Evolutionary conservation across 2,329 filamentous ascomycete genomes (phyloP).

Genomic region (Decorospora gaudefroyi): DNA sequence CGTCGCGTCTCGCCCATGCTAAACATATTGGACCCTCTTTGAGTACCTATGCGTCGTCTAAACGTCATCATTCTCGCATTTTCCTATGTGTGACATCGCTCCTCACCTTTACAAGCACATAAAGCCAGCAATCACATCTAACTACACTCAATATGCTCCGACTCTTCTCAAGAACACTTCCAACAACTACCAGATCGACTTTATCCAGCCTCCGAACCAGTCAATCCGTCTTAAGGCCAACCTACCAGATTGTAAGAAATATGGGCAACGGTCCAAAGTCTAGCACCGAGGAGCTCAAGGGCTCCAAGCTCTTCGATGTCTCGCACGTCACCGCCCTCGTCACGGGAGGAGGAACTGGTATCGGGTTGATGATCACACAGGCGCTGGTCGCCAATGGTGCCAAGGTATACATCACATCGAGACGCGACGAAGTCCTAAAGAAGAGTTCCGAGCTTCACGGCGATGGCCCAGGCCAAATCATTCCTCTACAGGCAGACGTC

Average conservation of each 20-base stretch:
- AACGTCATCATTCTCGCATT: conserved; percentile 42
- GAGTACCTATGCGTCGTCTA: conserved; percentile 23
- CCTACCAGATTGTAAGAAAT: conserved; percentile 32
- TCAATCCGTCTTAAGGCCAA: conserved; percentile 19
- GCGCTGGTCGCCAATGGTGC: conserved; percentile 66
- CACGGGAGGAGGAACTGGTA: conserved; percentile 54
- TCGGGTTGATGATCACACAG: conserved; percentile 66
- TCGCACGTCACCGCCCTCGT: conserved; percentile 53
- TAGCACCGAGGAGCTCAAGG: conserved; percentile 49
- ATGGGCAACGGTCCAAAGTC: conserved; percentile 45
- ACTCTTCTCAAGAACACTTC: conserved; percentile 30
- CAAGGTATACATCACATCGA: conserved; percentile 52
- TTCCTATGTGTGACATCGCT: conserved; percentile 16
- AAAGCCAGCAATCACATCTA: conserved; percentile 13
- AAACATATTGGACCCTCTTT: conserved; percentile 10
- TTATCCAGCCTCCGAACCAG: conserved; percentile 11
- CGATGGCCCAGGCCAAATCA: conserved; percentile 54
- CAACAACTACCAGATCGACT: conserved; percentile 11
- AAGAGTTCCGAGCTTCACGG: conserved; percentile 54
- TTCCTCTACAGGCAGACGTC: conserved; percentile 44
- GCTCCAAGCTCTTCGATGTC: conserved; percentile 53
- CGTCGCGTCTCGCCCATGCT: neutral
- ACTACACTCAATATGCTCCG: conserved; percentile 35
- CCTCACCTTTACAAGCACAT: conserved; percentile 13
- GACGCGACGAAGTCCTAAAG: conserved; percentile 43